These are phyloP conservation scores for Lathyrus sativus DNA, from an alignment of 306 rosid genomes.

Conservation along the genomic window DNA sequence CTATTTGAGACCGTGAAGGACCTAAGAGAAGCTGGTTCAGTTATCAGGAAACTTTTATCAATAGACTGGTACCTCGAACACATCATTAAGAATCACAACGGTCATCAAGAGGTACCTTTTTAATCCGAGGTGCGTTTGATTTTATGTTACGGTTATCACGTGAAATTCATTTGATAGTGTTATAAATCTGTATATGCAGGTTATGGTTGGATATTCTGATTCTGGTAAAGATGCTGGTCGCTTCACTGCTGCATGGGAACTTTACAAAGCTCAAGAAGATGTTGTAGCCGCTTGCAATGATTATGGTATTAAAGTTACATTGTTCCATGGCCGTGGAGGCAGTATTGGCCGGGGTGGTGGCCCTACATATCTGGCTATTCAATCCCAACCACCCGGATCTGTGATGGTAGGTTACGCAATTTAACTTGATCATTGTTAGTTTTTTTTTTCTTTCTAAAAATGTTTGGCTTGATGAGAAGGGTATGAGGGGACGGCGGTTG, in stretches of 20 bases:
- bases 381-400: slow-evolving; percentile 97
- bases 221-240: slow-evolving; percentile 99
- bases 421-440: neutral
- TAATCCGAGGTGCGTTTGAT: slow-evolving; percentile 1
- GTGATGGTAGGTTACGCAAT: slow-evolving; percentile 71
- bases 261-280: slow-evolving; percentile 97
- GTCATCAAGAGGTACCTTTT: slow-evolving; percentile 82
- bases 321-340: slow-evolving; percentile 96
- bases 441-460: neutral
- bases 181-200: slow-evolving; percentile 54
- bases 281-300: slow-evolving; percentile 92
- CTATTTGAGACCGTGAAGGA: slow-evolving; percentile 94
- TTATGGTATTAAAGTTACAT: slow-evolving; percentile 79
- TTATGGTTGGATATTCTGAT: slow-evolving; percentile 97
- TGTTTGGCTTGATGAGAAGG: neutral
- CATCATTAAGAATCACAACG: slow-evolving; percentile 72
- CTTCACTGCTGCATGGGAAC: slow-evolving; percentile 96
- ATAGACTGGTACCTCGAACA: slow-evolving; percentile 90
- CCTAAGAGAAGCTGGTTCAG: slow-evolving; percentile 87
- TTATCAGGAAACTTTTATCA: slow-evolving; percentile 74
- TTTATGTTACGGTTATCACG: slow-evolving; percentile 11
- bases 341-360: slow-evolving; percentile 99
- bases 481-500: neutral
- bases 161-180: slow-evolving; percentile 31
- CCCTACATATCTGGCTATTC: slow-evolving; percentile 94